A percentile compares a stretch with the other conserved stretches of the same genome.
Evolutionary conservation across 176 grass and related monocot species (phyloP).

Genomic region (Oryza glumipatula): DNA sequence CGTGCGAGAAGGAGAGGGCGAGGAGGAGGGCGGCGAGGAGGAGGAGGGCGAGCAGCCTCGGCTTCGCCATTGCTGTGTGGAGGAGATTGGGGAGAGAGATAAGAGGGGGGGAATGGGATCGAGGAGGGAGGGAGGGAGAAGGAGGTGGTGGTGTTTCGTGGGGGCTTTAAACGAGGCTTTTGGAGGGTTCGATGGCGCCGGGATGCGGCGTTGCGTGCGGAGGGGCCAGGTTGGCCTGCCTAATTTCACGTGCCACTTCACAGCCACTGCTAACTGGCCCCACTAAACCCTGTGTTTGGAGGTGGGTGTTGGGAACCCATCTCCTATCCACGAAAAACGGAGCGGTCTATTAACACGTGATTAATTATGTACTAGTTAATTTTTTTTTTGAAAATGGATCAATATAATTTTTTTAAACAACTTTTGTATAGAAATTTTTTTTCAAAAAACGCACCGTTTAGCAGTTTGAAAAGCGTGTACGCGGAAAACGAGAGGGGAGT

Average conservation of each 20-base stretch:
- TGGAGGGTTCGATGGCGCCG: constrained; percentile 47
- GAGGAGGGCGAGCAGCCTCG: constrained; percentile 24
- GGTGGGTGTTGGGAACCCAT: no score
- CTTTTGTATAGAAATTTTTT: no score
- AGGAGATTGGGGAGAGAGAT: background rate
- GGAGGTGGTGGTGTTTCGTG: constrained; percentile 20
- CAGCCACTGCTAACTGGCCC: background rate
- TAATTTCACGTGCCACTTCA: constrained; percentile 18
- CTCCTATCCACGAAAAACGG: no score
- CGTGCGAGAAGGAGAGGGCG: constrained; percentile 39
- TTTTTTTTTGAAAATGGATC: no score
- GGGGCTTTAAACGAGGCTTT: constrained; percentile 57
- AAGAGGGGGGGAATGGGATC: no score
- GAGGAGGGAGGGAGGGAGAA: background rate
- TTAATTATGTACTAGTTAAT: no score
- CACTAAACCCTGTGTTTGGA: background rate
- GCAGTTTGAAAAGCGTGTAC: no score
- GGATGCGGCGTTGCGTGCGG: constrained; percentile 10
- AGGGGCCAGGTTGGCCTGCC: constrained; percentile 15
- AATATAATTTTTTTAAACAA: no score
- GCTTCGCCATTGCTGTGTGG: constrained; percentile 27
- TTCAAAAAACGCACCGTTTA: no score
- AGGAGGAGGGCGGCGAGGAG: constrained; percentile 43
- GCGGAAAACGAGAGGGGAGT: no score
- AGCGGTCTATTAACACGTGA: no score